Evolutionary conservation across 805 yeast genomes (phyloP), one percentile per base, ranked within the genome.

Genomic region (Pichia nanzhaoensis): DNA sequence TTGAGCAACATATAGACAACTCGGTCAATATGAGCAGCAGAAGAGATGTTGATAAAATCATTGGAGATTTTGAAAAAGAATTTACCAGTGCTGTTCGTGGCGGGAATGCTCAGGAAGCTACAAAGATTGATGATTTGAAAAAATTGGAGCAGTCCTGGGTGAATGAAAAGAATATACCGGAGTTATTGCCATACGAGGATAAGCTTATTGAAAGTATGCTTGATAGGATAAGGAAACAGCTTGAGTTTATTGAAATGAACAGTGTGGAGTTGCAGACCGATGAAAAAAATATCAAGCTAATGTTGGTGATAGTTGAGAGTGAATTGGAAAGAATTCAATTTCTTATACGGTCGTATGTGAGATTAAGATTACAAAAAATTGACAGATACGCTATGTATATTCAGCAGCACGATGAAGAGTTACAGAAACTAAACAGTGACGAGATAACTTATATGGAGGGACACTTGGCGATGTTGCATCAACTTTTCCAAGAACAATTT

Each of bases 321-420:
- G 98, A 93, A 54, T 73, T 93, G 20, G 98, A 93, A 55, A 68
- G 99, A 46, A 76, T 88, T 27, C 87, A 82, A 55, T 93, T 82
- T 59, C 63, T 91, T 31, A 70, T 90, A n/a, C 67, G 97, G 42
- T 74, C 87, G 13, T 91, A 88, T 60, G 68, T 90, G 30, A 73
- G 99, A 50, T 75, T 91, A 6, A 70, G 99, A 47, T 62, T 89
- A 45, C 66, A 69, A 49, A 90, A 85, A 63, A 76, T 93, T 39
- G 96, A 89, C 65, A 73, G 71, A 50, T 81, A 67, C 61, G 71
- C 87, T 21, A 66, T 84, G 4, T 78, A 68, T 55, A 78, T 87
- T 49, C 70, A 79, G 47, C 73, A 67, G 21, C 57, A 64, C 21
- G 73, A 70, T 17, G 58, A 58, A 0, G 62, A 64, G 18, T 34